Conservation (phyloP, 345 rosid genomes). For the Citrus medica region DNA sequence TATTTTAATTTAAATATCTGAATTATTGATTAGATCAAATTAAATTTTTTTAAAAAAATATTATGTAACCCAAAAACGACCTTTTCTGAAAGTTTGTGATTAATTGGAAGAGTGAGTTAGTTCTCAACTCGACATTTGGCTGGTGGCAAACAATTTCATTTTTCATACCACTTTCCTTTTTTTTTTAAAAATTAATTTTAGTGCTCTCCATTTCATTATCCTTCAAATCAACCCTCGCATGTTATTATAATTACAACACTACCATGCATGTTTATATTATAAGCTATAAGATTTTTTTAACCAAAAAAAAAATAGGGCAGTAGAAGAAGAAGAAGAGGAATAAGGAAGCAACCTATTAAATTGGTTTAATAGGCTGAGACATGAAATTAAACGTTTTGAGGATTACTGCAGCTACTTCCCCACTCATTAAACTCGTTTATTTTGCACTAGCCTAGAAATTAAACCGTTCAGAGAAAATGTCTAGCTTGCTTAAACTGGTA, state of each 20-base stretch:
- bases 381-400: neutral
- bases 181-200: neutral
- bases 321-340: no score
- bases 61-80: neutral
- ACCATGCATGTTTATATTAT: neutral
- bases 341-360: no score
- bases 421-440: neutral
- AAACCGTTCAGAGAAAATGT: neutral
- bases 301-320: no score
- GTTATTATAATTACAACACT: slow-evolving; percentile 7
- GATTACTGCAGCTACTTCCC: neutral
- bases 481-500: neutral
- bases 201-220: neutral
- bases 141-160: slow-evolving; percentile 1
- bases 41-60: neutral
- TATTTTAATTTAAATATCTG: neutral
- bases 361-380: neutral
- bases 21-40: no score
- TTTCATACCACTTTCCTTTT: neutral
- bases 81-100: slow-evolving; percentile 8
- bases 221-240: neutral
- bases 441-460: neutral
- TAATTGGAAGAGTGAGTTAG: neutral
- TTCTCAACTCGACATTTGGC: slow-evolving; percentile 31
- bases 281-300: neutral